Evolutionary conservation across 2,329 filamentous ascomycete genomes (phyloP), one percentile per base, ranked within the genome.

Genomic region (Aspergillus hortae): DNA sequence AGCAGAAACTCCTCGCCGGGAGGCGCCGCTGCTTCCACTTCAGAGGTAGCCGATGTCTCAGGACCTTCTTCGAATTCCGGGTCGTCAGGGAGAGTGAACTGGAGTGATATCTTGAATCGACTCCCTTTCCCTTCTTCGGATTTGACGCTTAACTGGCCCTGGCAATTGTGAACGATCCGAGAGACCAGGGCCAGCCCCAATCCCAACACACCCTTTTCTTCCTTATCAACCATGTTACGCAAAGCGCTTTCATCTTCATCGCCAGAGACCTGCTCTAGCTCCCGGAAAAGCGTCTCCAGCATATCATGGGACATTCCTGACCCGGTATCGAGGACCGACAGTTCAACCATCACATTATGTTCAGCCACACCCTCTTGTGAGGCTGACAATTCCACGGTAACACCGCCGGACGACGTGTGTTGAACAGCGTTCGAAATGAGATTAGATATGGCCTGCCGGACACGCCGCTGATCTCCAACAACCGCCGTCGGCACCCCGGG

Each of bases 141-240:
- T 62, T 91, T 92, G 1, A 96, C 74, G 1, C 90, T 84, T 27
- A 96, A 71, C 63, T 95, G 91, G 0, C 91, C 92, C 53, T 92
- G 87, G 89, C 95, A 94, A 63, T 91, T 95, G n/a, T 86, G 83
- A 30, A 96, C 80, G 33, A 90, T 89, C 35, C 91, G 83, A 14
- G 89, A 88, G n/a, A 95, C 91, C 11, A 95, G 79, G 0, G 91
- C 91, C n/a, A 96, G 78, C 0, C 91, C 92, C 9, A 96, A 79
- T 0, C 92, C 92, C 1, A 95, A 71, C 0, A 84, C 85, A 9
- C 75, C 72, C 48, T 74, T 74, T 12, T 59, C 47, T 12, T 47
- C 43, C 14, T 35, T 44, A 17, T 35, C 48, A 11, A 41, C 40
- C n/a, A 44, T 30, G 4, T 41, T 30, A 6, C 46, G 48, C 4